Evolutionary conservation across 2,329 filamentous ascomycete species (phyloP).

Genomic region (Peltaster fructicola): DNA sequence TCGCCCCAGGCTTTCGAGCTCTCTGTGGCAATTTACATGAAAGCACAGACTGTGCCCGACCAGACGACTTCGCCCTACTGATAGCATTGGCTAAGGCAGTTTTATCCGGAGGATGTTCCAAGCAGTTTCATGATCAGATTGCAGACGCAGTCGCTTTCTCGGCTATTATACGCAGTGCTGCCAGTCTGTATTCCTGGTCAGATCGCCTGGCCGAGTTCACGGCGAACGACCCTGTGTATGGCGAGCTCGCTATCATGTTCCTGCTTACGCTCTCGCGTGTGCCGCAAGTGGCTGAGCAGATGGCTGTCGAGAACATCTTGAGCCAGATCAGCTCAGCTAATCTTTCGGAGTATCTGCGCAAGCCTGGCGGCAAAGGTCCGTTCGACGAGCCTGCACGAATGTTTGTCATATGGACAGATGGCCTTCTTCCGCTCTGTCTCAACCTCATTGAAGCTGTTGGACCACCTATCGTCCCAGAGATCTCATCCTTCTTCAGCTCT

Average conservation of each 20-base stretch:
- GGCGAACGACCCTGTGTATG: conserved; percentile 74
- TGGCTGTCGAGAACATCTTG: conserved; percentile 74
- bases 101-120: conserved; percentile 54
- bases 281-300: conserved; percentile 65
- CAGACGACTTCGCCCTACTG: conserved; percentile 70
- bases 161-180: conserved; percentile 61
- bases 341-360: conserved; percentile 58
- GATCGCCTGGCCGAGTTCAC: conserved; percentile 58
- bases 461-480: conserved; percentile 63
- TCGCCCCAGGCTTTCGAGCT: conserved; percentile 66
- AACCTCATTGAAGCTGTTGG: conserved; percentile 76
- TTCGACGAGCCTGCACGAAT: conserved; percentile 62
- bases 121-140: conserved; percentile 34
- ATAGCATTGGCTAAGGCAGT: conserved; percentile 78
- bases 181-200: conserved; percentile 83
- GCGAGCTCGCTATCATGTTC: conserved; percentile 78
- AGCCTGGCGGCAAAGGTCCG: conserved; percentile 51
- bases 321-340: conserved; percentile 64
- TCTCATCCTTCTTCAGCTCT: conserved; percentile 73
- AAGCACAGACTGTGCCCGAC: conserved; percentile 25
- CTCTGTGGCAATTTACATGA: conserved; percentile 64
- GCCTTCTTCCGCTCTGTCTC: conserved; percentile 70
- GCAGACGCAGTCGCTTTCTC: conserved; percentile 35
- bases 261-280: conserved; percentile 74
- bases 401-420: conserved; percentile 79